Evolutionary conservation across 345 rosid genomes (phyloP), one percentile per base, ranked within the genome.

Genomic region (Murraya koenigii): DNA sequence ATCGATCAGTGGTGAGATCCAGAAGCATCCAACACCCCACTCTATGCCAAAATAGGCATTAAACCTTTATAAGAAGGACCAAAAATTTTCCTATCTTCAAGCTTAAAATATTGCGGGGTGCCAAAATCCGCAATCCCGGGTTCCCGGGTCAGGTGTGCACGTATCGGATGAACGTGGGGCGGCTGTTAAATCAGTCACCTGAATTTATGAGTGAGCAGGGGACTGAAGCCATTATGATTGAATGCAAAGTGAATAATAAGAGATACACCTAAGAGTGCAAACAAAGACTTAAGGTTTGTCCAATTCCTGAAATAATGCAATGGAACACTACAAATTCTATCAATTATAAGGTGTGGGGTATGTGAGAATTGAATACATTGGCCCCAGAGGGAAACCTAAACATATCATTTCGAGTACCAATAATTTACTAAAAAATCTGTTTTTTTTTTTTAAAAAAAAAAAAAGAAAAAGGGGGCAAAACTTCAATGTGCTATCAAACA

Each of bases 261-360:
- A 59, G 44, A 41, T 3, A 70, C 32, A 75, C 32, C n/a, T 7
- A 28, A 20, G 52, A 69, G 20, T 35, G 62, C 47, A 60, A 74
- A 75, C 73, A 64, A 75, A 30, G 76, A 28, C 72, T 52, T 8
- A 52, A 26, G 44, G 35, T 49, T 49, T 38, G 62, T 39, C 63
- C 14, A 64, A 28, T 72, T 32, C 69, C 58, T 55, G 44, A 58
- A 35, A 71, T 47, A 58, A 70, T 47, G 55, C 71, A 74, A 26
- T 69, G 36, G 38, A 68, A 15, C 63, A 15, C 6, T 62, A 5
- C 65, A 17, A 63, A 64, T 64, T 19, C 58, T 52, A 63, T 77
- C 76, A 77, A 76, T 80, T 58, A 61, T 44, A 23, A n/a, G 25
- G 41, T 14, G 75, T 72, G 71, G 82, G 82, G 78, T 49, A 38